Evolutionary conservation across 306 rosid species (phyloP).

Genomic region (Crotalaria pallida): DNA sequence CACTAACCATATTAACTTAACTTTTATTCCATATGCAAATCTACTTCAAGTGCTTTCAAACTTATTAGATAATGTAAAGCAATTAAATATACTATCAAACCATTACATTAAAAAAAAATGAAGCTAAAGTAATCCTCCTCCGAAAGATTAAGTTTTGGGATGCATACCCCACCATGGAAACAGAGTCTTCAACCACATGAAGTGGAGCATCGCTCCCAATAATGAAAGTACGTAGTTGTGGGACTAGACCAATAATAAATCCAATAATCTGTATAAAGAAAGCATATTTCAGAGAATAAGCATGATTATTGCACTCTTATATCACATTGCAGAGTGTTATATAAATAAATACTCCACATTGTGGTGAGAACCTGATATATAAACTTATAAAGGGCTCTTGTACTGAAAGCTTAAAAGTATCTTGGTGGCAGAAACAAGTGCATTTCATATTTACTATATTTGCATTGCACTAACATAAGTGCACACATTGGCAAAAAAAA

Average conservation of each 20-base stretch:
- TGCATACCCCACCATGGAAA: slow-evolving; percentile 62
- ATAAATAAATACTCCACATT: background rate
- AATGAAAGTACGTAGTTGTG: slow-evolving; percentile 36
- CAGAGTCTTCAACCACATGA: slow-evolving; percentile 60
- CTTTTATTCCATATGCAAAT: no score
- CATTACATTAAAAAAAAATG: background rate
- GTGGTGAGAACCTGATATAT: background rate
- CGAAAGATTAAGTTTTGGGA: background rate
- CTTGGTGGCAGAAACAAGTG: background rate
- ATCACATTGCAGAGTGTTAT: background rate
- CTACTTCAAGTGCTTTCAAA: no score
- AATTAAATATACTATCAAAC: background rate
- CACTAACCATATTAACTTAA: no score
- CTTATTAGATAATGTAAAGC: background rate
- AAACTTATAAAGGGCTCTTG: background rate
- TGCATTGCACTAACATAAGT: background rate
- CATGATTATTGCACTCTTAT: background rate
- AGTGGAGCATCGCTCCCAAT: slow-evolving; percentile 71
- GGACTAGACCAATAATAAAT: slow-evolving; percentile 52
- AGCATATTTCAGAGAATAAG: background rate
- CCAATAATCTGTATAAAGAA: slow-evolving; percentile 48
- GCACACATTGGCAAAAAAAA: background rate
- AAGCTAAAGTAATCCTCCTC: background rate
- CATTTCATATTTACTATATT: background rate
- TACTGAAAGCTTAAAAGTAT: background rate